Percentiles rank a stretch among this genome's conserved stretches.
These are phyloP conservation scores for Tremellales sp. DNA, from an alignment of 1,284 basidiomycete species.

Conservation along the genomic window DNA sequence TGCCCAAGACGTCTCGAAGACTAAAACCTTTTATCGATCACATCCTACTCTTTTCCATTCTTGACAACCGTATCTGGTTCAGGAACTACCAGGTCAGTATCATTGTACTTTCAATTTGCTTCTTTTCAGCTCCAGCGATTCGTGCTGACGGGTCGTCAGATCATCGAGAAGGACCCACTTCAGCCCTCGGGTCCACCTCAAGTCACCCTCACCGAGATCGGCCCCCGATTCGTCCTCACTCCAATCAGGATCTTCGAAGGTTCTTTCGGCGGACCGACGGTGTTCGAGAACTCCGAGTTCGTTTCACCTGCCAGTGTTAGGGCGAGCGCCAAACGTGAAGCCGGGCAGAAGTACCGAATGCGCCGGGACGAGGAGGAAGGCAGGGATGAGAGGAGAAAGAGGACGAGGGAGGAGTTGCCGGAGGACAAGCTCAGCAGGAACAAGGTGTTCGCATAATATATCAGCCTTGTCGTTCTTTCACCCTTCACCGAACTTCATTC, in stretches of 20 bases:
- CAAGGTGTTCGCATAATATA: constrained; percentile 87
- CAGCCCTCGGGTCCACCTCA: constrained; percentile 49
- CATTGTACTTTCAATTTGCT: no score
- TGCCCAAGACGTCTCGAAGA: constrained; percentile 80
- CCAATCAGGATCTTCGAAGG: constrained; percentile 99
- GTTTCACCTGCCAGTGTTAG: constrained; percentile 80
- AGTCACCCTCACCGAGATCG: constrained; percentile 85
- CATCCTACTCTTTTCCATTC: constrained; percentile 89
- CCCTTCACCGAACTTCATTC: no score
- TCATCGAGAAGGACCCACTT: constrained; percentile 62
- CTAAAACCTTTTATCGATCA: constrained; percentile 99
- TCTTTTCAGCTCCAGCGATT: background rate
- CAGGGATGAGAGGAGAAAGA: constrained; percentile 61
- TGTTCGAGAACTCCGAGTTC: constrained; percentile 96
- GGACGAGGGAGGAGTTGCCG: constrained; percentile 56
- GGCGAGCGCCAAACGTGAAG: constrained; percentile 64
- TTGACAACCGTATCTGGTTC: constrained; percentile 99
- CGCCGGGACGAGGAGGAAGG: constrained; percentile 76
- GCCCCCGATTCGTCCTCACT: constrained; percentile 93
- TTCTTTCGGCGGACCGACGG: constrained; percentile 87
- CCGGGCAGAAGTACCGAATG: constrained; percentile 73
- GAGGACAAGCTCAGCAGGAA: constrained; percentile 79
- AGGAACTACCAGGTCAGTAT: constrained; percentile 84
- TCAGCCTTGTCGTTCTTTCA: background rate
- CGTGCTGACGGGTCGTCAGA: constrained; percentile 38